A percentile compares a stretch with the other conserved stretches of the same genome.
phyloP scores from a whole-genome alignment of 2,329 filamentous ascomycete genomes.

The Monosporascus sp. region DNA sequence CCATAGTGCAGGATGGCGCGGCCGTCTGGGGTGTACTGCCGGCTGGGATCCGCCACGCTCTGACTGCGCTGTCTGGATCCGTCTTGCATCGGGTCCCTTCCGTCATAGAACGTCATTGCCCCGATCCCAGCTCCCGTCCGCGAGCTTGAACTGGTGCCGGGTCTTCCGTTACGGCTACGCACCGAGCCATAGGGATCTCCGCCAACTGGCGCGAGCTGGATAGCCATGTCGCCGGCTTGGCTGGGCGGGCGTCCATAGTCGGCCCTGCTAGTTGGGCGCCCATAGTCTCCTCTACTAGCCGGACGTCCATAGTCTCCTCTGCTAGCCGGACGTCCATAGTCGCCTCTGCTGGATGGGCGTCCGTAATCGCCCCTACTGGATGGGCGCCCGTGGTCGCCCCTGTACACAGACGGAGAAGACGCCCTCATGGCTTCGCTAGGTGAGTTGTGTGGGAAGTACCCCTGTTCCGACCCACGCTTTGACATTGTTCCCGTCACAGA shows the following conservation, averaged over 20 bases:
- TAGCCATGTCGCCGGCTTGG: constrained; percentile 54
- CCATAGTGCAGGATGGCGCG: constrained; percentile 87
- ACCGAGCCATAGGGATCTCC: constrained; percentile 55
- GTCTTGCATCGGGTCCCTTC: constrained; percentile 35
- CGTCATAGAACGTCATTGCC: constrained; percentile 54
- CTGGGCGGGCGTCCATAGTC: constrained; percentile 46
- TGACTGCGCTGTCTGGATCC: constrained; percentile 62
- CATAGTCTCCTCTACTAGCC: constrained; percentile 34
- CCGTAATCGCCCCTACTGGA: constrained; percentile 14
- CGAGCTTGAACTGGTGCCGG: constrained; percentile 37
- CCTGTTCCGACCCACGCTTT: constrained; percentile 43
- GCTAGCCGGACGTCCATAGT: constrained; percentile 43
- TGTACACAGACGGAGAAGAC: constrained; percentile 44
- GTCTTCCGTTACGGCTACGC: constrained; percentile 39
- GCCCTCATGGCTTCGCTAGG: constrained; percentile 41
- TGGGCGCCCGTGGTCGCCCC: constrained; percentile 11
- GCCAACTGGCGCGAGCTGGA: constrained; percentile 58
- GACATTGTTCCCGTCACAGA: constrained; percentile 36
- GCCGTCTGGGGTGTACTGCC: constrained; percentile 80
- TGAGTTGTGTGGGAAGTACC: constrained; percentile 48
- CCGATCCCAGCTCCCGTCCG: constrained; percentile 29
- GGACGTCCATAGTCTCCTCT: constrained; percentile 33
- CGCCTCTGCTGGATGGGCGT: constrained; percentile 5
- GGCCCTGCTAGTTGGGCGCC: constrained; percentile 1
- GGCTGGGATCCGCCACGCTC: constrained; percentile 76